A percentile compares a stretch with the other conserved stretches of the same genome.
These are phyloP conservation scores for Epichloe coenophiala DNA, from an alignment of 2,329 filamentous ascomycete genomes.

Conservation along the genomic window DNA sequence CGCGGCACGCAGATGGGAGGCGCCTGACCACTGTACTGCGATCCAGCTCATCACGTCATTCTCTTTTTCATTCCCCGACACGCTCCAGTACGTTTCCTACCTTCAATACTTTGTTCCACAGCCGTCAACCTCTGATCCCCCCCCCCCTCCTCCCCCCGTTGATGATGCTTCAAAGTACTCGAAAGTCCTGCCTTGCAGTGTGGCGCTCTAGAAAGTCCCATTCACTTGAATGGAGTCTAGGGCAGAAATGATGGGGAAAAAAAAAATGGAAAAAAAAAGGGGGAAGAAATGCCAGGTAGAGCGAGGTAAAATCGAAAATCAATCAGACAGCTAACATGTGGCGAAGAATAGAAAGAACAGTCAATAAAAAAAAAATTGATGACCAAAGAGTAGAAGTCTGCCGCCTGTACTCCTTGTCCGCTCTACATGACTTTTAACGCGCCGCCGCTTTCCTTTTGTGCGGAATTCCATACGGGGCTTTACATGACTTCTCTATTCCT, in stretches of 20 bases:
- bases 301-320: constrained; percentile 1
- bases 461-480: constrained; percentile 18
- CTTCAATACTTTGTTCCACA: background rate
- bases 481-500: constrained; percentile 30
- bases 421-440: constrained; percentile 29
- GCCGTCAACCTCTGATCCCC: background rate
- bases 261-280: constrained; percentile 8
- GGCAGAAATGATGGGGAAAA: constrained; percentile 6
- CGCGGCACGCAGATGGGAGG: background rate
- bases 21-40: background rate
- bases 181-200: background rate
- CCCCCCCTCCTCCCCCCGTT: background rate
- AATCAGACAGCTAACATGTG: background rate
- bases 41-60: background rate
- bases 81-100: background rate
- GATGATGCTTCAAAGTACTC: background rate
- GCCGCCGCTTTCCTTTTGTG: constrained; percentile 17
- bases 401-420: constrained; percentile 26
- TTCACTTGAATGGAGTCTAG: constrained; percentile 22
- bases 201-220: constrained; percentile 9
- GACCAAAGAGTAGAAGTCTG: constrained; percentile 11
- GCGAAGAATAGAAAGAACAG: constrained; percentile 7
- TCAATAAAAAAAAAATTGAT: constrained; percentile 11
- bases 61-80: background rate
- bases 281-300: constrained; percentile 8